These are phyloP conservation scores for Colletotrichum orbiculare DNA, from an alignment of 2,329 filamentous ascomycete species.

Conservation along the genomic window DNA sequence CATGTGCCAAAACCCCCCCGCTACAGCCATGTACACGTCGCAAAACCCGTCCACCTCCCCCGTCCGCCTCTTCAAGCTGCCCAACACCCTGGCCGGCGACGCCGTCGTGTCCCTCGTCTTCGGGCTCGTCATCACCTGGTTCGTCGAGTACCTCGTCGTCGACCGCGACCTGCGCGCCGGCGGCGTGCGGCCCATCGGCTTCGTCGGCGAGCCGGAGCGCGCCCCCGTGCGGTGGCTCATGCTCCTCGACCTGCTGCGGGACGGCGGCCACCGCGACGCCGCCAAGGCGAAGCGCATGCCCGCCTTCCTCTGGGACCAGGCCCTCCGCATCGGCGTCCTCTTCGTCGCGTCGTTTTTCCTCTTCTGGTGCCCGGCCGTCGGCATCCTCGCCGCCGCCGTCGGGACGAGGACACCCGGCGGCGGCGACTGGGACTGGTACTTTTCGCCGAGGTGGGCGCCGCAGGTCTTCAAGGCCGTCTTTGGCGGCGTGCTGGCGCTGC, in stretches of 20 bases:
- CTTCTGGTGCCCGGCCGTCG: slow-evolving; percentile 57
- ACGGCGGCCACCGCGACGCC: slow-evolving; percentile 42
- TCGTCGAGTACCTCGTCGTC: slow-evolving; percentile 60
- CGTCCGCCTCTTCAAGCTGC: slow-evolving; percentile 60
- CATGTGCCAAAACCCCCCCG: neutral
- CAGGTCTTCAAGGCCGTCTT: slow-evolving; percentile 62
- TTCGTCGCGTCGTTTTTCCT: slow-evolving; percentile 53
- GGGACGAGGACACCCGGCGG: slow-evolving; percentile 41
- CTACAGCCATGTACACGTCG: slow-evolving; percentile 59
- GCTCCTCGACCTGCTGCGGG: slow-evolving; percentile 45
- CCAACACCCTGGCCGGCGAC: slow-evolving; percentile 63
- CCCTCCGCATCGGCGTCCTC: slow-evolving; percentile 49
- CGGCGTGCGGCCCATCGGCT: slow-evolving; percentile 59
- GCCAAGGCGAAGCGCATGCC: neutral
- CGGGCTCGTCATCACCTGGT: slow-evolving; percentile 63
- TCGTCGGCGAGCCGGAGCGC: slow-evolving; percentile 49
- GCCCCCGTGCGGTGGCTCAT: slow-evolving; percentile 56
- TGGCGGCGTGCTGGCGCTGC: slow-evolving; percentile 57
- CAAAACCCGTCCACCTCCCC: slow-evolving; percentile 49
- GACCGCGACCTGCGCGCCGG: slow-evolving; percentile 57
- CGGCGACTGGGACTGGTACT: slow-evolving; percentile 54
- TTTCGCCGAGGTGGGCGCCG: slow-evolving; percentile 55
- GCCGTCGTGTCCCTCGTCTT: slow-evolving; percentile 62
- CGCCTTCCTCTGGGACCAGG: slow-evolving; percentile 48
- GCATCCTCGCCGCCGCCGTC: slow-evolving; percentile 54